Base-by-base conservation (phyloP, 2,329 filamentous ascomycete genomes). In the Diaporthe capsici region DNA sequence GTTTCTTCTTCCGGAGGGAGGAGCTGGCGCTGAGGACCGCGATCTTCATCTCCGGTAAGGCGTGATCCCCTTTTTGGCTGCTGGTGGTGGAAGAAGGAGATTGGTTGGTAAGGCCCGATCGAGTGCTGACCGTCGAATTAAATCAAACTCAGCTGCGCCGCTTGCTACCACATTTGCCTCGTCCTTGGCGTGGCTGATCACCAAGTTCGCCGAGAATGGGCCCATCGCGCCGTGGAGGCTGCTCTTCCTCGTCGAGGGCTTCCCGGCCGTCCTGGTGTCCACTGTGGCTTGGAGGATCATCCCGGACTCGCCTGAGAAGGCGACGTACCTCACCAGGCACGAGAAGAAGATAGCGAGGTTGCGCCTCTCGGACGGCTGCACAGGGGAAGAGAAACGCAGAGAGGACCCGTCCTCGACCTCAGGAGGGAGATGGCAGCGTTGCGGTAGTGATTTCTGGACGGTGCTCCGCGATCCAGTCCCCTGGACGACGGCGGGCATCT, bases 1-100 rank as follows among this genome's bases (percentile, higher is more conserved):
- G 90, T 22, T 92, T 92, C 83, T 93, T 93, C 82, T 93, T 90
- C 82, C 89, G 87, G 79, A 84, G 90, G 49, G 85, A 90, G 60
- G 96, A 98, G 83, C 86, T 98, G 47, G 96, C 96, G 0, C 93
- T 97, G 76, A 88, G 96, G 51, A 97, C 94, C 0, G 96, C 95
- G 31, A 89, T 98, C 2, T 97, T 98, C 84, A 92, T 98, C 72
- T 95, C 94, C 0, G 94, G 87, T 88, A 80, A 65, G 84, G 81
- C 8, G 31, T 47, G 77, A 76, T 9, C 73, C 75, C 61, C 74
- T 12, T 31, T 72, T 28, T 74, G 68, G 68, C 22, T 22, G 28
- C 7, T 37, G 39, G 28, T 17, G 2, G 22, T 15, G 15, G 25
- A 1, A 15, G n/a, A 6, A 28, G 15, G 25, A 28, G 28, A 28